Evolutionary conservation across 1,139 yeast genomes (phyloP), one percentile per base, ranked within the genome.

Genomic region (Pichia sp.): DNA sequence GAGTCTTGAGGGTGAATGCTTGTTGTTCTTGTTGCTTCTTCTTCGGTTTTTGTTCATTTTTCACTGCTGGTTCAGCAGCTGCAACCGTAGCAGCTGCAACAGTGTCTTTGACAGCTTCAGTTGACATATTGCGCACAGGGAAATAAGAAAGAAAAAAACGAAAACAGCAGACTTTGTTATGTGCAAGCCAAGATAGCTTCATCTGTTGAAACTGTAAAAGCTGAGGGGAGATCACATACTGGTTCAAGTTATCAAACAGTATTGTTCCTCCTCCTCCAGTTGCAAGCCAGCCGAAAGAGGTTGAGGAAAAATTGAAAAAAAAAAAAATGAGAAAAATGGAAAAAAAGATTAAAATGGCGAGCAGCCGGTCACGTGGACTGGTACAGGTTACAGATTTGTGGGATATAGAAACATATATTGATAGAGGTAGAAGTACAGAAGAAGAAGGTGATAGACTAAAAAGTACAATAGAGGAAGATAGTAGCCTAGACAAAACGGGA

Each of bases 1-100:
- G 98, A 49, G 96, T 90, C 72, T 93, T 93, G 67, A 93, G 78
- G 59, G 87, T 80, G 70, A 87, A 89, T 49, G 53, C 30, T 54
- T 51, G 50, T 44, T 44, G 16, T 11, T 29, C 30, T 53, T 59
- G 49, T 32, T 51, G 49, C 23, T 45, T 45, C 23, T 29, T 29
- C 34, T 44, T 43, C 62, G 62, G 57, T 61, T 63, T 32, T 11
- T 32, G 36, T 47, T 51, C 44, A 55, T 61, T 54, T 54, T 49
- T 19, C 60, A 31, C 56, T 36, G 26, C 44, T 38, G 41, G 15
- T 11, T 10, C 46, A 10, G 15, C 38, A 34, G 30, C 34, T 34
- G 34, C 16, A 13, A 32, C 19, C 19, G 15, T 23, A 23, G 26
- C 16, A 42, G 51, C 46, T n/a, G 16, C 45, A 5, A 49, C 36